phyloP scores from a whole-genome alignment of 2,329 filamentous ascomycete species.

The Rhexocercosporidium sp. region DNA sequence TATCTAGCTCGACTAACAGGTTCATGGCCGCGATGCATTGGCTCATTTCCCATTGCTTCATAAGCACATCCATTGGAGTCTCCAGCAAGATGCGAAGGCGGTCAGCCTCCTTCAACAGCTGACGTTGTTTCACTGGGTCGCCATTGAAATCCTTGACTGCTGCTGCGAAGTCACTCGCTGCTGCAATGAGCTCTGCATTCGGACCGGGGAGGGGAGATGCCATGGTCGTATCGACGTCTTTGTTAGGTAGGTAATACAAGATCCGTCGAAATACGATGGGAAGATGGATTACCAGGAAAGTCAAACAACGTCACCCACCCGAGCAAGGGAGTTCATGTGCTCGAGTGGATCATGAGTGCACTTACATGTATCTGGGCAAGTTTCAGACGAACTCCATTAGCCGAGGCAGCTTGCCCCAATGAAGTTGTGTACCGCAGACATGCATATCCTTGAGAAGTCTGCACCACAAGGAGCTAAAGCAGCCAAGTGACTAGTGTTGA shows the following conservation, averaged over 20 bases:
- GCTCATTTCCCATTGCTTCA: slow-evolving; percentile 27
- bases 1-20: slow-evolving; percentile 27
- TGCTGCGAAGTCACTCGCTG: slow-evolving; percentile 25
- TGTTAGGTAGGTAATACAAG: not conserved
- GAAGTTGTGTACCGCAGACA: not conserved
- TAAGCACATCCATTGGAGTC: slow-evolving; percentile 29
- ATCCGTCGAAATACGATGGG: not conserved
- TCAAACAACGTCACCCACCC: not conserved
- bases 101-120: slow-evolving; percentile 22
- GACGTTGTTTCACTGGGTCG: slow-evolving; percentile 22
- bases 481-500: not conserved
- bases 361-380: slow-evolving; percentile 1
- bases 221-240: slow-evolving; percentile 1
- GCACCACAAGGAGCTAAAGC: not conserved
- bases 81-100: slow-evolving; percentile 26
- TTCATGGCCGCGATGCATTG: slow-evolving; percentile 26
- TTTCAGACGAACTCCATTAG: not conserved
- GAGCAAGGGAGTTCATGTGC: not conserved
- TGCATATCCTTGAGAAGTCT: not conserved
- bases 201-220: slow-evolving; percentile 11
- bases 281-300: not conserved
- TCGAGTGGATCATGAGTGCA: not conserved
- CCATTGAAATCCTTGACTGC: slow-evolving; percentile 30
- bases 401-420: not conserved
- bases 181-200: slow-evolving; percentile 28